Percentiles rank a stretch among this genome's conserved stretches.
Evolutionary conservation across 2,329 filamentous ascomycete species (phyloP).

Genomic region (Penicillium sp.): DNA sequence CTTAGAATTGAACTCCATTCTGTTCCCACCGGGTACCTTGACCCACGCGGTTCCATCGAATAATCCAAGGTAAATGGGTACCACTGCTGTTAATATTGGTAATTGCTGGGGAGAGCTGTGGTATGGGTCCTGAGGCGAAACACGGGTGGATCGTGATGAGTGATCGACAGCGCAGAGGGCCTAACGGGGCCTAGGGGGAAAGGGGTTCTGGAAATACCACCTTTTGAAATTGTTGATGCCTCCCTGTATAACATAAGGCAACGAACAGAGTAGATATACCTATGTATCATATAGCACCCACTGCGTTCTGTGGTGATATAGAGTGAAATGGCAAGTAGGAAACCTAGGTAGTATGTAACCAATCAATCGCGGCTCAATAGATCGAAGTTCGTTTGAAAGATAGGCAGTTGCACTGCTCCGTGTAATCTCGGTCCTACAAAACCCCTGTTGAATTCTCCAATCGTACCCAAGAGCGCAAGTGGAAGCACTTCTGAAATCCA

Average conservation of each 20-base stretch:
- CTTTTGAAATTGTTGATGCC: neutral
- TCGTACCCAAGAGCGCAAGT: neutral
- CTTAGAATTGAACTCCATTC: neutral
- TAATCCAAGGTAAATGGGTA: conserved; percentile 16
- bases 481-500: neutral
- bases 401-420: neutral
- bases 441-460: neutral
- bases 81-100: conserved; percentile 13
- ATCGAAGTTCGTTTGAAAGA: neutral
- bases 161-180: conserved; percentile 19
- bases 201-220: neutral
- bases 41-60: neutral
- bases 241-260: neutral
- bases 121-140: conserved; percentile 26
- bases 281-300: no score
- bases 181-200: conserved; percentile 7
- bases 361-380: neutral
- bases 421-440: neutral
- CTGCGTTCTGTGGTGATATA: no score
- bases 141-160: conserved; percentile 20
- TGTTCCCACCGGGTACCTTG: conserved; percentile 10
- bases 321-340: no score
- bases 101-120: conserved; percentile 15
- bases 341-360: no score
- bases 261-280: no score